Conservation (phyloP, 495 filamentous ascomycete species). For the Tuber brumale region DNA sequence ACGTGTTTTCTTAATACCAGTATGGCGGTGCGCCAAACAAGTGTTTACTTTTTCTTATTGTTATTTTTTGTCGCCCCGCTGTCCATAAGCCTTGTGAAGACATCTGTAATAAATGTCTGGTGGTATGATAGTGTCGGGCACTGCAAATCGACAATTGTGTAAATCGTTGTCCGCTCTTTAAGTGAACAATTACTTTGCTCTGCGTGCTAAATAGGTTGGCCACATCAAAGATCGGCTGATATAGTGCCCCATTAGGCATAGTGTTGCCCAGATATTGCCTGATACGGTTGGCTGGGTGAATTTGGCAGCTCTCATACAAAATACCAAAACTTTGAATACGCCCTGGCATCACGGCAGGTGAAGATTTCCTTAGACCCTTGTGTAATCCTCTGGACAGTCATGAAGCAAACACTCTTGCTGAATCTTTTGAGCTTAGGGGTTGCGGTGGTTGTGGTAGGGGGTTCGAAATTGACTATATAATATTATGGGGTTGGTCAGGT, state of each 20-base stretch:
- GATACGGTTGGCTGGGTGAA: not conserved
- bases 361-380: not conserved
- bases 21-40: not conserved
- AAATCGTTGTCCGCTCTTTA: not conserved
- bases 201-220: not conserved
- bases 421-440: not conserved
- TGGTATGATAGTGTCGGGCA: no score
- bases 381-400: no score
- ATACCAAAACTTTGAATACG: not conserved
- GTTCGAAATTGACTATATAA: not conserved
- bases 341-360: no score
- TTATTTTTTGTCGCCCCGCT: not conserved
- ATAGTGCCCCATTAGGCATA: not conserved
- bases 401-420: no score
- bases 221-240: not conserved
- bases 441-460: not conserved
- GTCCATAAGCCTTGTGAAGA: not conserved
- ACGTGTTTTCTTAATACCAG: not conserved
- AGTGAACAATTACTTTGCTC: not conserved
- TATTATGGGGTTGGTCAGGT: not conserved
- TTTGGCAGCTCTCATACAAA: not conserved
- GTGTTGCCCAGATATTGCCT: not conserved
- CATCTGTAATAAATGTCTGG: not conserved
- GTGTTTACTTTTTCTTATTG: not conserved
- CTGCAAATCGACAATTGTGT: not conserved